Evolutionary conservation across 73 alveolate genomes (phyloP).

Genomic region (Paramecium sonneborni): DNA sequence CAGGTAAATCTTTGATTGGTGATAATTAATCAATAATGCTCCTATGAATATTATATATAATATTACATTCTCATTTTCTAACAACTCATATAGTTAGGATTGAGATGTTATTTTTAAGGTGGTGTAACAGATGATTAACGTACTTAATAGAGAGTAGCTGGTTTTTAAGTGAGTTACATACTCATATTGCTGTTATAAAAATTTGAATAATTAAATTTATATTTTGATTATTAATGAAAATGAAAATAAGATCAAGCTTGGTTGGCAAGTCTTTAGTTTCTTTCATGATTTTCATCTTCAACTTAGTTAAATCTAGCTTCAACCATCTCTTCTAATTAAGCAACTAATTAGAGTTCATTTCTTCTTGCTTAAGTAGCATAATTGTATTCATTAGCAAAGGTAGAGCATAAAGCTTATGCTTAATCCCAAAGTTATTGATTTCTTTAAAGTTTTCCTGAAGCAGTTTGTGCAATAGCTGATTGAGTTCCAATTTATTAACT

Average conservation of each 20-base stretch:
- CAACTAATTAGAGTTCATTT: slow-evolving; percentile 50
- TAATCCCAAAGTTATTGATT: slow-evolving; percentile 55
- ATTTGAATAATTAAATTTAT: slow-evolving; percentile 7
- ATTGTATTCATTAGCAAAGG: slow-evolving; percentile 55
- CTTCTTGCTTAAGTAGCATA: slow-evolving; percentile 53
- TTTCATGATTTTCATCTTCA: slow-evolving; percentile 50
- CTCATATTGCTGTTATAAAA: slow-evolving; percentile 25
- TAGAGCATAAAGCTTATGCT: slow-evolving; percentile 50
- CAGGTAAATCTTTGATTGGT: neutral
- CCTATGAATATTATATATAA: neutral
- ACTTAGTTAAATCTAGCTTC: slow-evolving; percentile 41
- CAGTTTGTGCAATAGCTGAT: slow-evolving; percentile 55
- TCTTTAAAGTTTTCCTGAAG: slow-evolving; percentile 59
- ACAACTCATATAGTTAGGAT: neutral
- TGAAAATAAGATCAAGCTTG: slow-evolving; percentile 4
- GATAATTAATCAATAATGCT: slow-evolving; percentile 43
- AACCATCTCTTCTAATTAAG: slow-evolving; percentile 50
- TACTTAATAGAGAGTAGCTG: neutral
- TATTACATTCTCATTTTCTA: slow-evolving; percentile 38
- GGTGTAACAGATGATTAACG: neutral
- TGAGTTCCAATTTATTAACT: slow-evolving; percentile 53
- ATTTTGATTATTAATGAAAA: neutral
- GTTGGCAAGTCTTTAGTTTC: slow-evolving; percentile 47
- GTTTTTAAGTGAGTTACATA: slow-evolving; percentile 25
- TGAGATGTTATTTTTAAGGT: neutral